Percentiles rank a stretch among this genome's conserved stretches.
Evolutionary conservation across 331 rosid genomes (phyloP).

Genomic region (Rhamnella rubrinervis): DNA sequence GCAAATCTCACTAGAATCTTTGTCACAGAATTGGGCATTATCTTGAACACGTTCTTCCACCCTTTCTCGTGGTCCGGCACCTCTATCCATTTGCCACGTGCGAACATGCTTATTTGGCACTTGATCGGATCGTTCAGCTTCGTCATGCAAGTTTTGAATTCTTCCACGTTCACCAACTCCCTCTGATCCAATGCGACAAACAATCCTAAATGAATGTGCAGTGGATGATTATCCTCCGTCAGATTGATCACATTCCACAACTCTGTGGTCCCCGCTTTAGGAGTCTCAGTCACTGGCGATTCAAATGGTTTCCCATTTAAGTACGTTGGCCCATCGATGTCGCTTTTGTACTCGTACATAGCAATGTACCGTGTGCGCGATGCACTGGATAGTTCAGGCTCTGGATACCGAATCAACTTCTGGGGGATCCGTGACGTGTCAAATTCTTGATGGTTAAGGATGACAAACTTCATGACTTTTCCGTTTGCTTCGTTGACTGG

Average conservation of each 20-base stretch:
- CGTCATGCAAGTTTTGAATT: conserved; percentile 62
- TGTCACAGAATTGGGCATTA: conserved; percentile 56
- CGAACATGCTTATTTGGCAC: conserved; percentile 54
- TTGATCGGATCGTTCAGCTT: conserved; percentile 54
- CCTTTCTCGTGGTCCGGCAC: conserved; percentile 66
- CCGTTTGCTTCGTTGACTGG: conserved; percentile 49
- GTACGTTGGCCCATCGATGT: conserved; percentile 51
- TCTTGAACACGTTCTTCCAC: conserved; percentile 91
- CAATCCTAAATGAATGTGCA: conserved; percentile 83
- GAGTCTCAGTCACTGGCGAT: conserved; percentile 59
- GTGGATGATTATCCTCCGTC: conserved; percentile 83
- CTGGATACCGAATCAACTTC: conserved; percentile 47
- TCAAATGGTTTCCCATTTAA: conserved; percentile 62
- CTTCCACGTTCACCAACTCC: conserved; percentile 38
- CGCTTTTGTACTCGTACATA: conserved; percentile 74
- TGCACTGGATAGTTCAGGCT: conserved; percentile 35
- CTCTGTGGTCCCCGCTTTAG: conserved; percentile 67
- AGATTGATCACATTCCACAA: conserved; percentile 84
- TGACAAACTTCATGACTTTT: conserved; percentile 61
- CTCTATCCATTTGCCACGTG: conserved; percentile 46
- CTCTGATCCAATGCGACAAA: conserved; percentile 60
- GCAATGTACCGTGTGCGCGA: conserved; percentile 56
- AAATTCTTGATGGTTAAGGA: conserved; percentile 19
- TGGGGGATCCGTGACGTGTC: conserved; percentile 49
- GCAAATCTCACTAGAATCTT: conserved; percentile 61